Base-by-base conservation (phyloP, 164 flowering plant genomes). In the Aristolochia contorta region DNA sequence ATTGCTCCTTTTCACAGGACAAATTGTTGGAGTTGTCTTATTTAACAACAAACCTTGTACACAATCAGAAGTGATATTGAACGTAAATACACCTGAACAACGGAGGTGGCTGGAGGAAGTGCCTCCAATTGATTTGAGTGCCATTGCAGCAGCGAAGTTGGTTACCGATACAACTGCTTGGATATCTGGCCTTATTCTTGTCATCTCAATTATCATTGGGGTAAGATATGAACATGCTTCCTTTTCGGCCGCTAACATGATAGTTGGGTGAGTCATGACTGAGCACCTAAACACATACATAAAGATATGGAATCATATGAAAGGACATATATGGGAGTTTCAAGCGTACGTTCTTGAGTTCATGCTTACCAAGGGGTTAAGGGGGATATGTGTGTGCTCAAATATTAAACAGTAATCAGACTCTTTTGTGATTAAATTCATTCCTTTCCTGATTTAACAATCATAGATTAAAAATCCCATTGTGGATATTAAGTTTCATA, bases 91-190 rank as follows among this genome's bases (percentile, higher is more conserved):
- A 62, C 60, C 69, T 52, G 64, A 84, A 49, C 82, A 25, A 57
- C 66, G 84, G 54, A 58, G 84, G 0, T 85, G 91, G 41, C 70
- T 47, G 64, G 96, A 86, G 74, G 73, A 58, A 12, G 65, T 54
- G 46, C 58, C 21, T 33, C 22, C 79, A 13, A 7, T 60, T 22
- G 65, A 64, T 56, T 0, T 69, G 4, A 64, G 72, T 55, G 32
- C 49, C 6, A 43, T 56, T 58, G 76, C 33, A 13, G 79, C 80
- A 70, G 71, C 72, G 43, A 7, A 47, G 48, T 75, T 93, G 76
- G 97, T 93, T 62, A 83, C 97, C 63, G 60, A 45, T 22, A 78
- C 72, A 37, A 79, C 90, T 73, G 99, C 99, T n/a, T 88, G 97
- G 99, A 45, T 79, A 43, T 88, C 97, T 21, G 99, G 97, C 70